Base-by-base conservation (phyloP, 768 basidiomycete genomes). In the Crassisporium funariophilum region DNA sequence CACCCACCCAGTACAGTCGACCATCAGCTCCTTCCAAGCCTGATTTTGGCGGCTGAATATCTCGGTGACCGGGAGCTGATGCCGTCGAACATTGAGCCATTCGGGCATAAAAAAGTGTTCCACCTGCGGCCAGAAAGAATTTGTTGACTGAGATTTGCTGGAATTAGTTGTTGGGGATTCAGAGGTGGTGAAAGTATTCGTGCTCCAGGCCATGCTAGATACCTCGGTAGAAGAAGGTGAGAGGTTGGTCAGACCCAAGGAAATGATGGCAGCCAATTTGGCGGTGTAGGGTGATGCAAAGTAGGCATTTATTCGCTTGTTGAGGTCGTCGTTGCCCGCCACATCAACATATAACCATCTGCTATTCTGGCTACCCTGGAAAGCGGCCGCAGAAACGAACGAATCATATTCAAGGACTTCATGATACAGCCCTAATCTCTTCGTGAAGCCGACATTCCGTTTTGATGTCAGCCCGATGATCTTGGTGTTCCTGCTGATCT, bases 101-200 rank as follows among this genome's bases (percentile, higher is more conserved):
- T 84, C 82, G 2, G 75, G 74, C 82, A 81, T 84, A 64, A 87
- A 87, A 59, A 87, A 87, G 11, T 64, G 63, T 52, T 84, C 82
- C 9, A 75, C 48, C 2, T 57, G 59, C 3, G 67, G 68, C 61
- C 65, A 67, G 46, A 70, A 67, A 19, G 55, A 53, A 13, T 59
- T 63, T 4, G 49, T 46, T 4, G 50, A 44, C 8, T 11, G 24
- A n/a, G 10, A 40, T 37, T 44, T 15, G 2, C 36, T 36, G 12
- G 38, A 19, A 11, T 37, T 22, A 9, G 41, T 37, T n/a, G 31
- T 21, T 1, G 45, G 9, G n/a, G 57, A 22, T 2, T 56, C 19
- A 0, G 53, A 31, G 22, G 56, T 39, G 23, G 61, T 53, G 37
- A 72, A 67, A 2, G 67, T 61, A 42, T 75, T 76, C 3, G 61